Evolutionary conservation across 2,329 filamentous ascomycete species (phyloP).

Genomic region (Ophiocordyceps robertsii): DNA sequence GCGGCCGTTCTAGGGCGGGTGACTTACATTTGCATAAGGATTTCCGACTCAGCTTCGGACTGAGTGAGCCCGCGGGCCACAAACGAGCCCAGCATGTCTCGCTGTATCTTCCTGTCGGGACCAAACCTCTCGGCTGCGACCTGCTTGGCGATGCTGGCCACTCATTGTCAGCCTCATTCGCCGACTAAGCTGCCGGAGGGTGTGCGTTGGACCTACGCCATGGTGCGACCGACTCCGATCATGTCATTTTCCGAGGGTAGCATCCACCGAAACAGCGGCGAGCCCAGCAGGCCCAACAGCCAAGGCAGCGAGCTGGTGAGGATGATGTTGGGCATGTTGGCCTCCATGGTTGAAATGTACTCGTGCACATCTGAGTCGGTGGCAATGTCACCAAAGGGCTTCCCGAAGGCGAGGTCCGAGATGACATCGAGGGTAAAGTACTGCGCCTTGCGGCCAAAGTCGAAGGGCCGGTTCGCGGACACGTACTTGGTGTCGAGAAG

Average conservation of each 20-base stretch:
- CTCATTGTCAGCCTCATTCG: not conserved
- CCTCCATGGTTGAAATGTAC: constrained; percentile 29
- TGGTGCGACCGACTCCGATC: constrained; percentile 24
- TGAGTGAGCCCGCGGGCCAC: constrained; percentile 23
- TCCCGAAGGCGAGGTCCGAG: constrained; percentile 36
- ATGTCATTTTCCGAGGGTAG: constrained; percentile 25
- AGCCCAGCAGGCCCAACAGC: constrained; percentile 20
- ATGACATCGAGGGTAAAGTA: constrained; percentile 45
- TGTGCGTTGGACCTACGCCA: constrained; percentile 24
- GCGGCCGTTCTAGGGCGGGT: not conserved
- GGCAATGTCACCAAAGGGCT: constrained; percentile 34
- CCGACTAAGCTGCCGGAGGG: not conserved
- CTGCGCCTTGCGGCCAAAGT: constrained; percentile 29
- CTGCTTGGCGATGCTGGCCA: constrained; percentile 25
- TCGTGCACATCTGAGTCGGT: constrained; percentile 32
- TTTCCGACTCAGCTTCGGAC: constrained; percentile 28
- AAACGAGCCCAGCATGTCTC: constrained; percentile 38
- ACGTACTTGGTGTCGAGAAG: constrained; percentile 6
- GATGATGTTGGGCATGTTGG: constrained; percentile 9
- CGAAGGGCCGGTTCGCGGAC: constrained; percentile 2
- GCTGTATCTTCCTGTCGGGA: constrained; percentile 24
- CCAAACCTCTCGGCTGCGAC: constrained; percentile 32
- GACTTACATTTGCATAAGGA: constrained; percentile 21
- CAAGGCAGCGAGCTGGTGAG: constrained; percentile 7
- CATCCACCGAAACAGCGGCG: constrained; percentile 24